A percentile compares a stretch with the other conserved stretches of the same genome.
phyloP scores from a whole-genome alignment of 2,329 filamentous ascomycete species.

The Stachybotrys elegans region DNA sequence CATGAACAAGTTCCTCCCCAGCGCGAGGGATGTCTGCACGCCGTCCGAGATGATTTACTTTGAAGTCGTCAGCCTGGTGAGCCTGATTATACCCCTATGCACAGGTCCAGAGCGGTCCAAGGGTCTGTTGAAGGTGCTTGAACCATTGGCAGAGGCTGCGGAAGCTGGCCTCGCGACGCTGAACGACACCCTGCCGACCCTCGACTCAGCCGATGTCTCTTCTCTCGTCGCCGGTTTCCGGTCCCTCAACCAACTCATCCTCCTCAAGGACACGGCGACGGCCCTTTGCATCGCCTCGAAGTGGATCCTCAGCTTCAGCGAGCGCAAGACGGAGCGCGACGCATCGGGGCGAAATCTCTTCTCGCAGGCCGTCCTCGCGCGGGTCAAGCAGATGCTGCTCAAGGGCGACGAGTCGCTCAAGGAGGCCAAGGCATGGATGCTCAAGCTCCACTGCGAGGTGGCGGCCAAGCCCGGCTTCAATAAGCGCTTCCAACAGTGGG shows the following conservation, averaged over 20 bases:
- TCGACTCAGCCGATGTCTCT: conserved; percentile 7
- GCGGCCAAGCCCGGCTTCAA: conserved; percentile 11
- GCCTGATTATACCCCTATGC: conserved; percentile 25
- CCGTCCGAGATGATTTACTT: conserved; percentile 38
- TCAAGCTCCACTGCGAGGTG: conserved; percentile 23
- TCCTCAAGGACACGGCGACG: conserved; percentile 31
- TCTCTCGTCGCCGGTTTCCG: conserved; percentile 18
- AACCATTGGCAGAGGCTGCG: conserved; percentile 19
- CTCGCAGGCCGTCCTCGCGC: conserved; percentile 28
- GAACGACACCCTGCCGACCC: conserved; percentile 9
- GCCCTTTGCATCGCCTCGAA: conserved; percentile 21
- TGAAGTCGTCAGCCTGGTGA: conserved; percentile 36
- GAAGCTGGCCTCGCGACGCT: conserved; percentile 20
- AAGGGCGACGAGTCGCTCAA: conserved; percentile 23
- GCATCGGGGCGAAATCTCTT: conserved; percentile 31
- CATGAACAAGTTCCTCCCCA: conserved; percentile 32
- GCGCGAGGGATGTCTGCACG: conserved; percentile 28
- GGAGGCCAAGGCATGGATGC: conserved; percentile 24
- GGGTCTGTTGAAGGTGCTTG: conserved; percentile 16
- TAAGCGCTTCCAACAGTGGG: conserved; percentile 20
- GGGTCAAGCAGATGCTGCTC: conserved; percentile 26
- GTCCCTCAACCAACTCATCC: conserved; percentile 29
- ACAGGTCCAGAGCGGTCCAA: conserved; percentile 16
- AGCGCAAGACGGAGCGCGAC: conserved; percentile 33
- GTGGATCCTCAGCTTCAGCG: conserved; percentile 30